Evolutionary conservation across 2,329 filamentous ascomycete species (phyloP), one percentile per base, ranked within the genome.

Genomic region (Aspergillus uvarum): DNA sequence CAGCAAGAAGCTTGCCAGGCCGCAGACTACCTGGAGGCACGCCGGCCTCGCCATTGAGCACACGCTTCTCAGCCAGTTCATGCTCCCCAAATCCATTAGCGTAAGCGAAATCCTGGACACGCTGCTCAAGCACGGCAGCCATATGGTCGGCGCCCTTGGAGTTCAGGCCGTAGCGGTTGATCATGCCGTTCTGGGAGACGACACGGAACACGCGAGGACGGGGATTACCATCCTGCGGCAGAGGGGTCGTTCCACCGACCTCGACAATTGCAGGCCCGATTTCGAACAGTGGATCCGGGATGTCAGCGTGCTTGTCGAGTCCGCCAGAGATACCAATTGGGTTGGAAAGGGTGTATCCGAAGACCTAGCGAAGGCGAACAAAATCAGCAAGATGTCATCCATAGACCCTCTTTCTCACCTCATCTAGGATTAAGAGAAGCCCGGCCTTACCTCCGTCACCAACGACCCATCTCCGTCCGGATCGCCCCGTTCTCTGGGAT

Each of bases 111-210:
- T 87, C 82, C 47, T 91, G 83, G 32, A 97, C 85, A 19, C 95
- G 85, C 69, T 92, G 87, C 56, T 91, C 85, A 66, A 99, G 80
- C 16, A 88, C 84, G 68, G 87, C 86, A 1, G 94, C 93, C 78
- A 98, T 90, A 68, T 89, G 85, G 72, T 96, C 94, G 1, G 93
- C 93, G 21, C 95, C 95, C 61, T 89, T 85, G 12, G 91, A 96
- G 79, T 98, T 98, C 69, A 99, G 86, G 0, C 95, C 95, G 77
- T 97, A 99, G 42, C 95, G 88, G 76, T 99, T 99, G 75, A 99
- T 91, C 74, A 99, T 83, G 16, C 91, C 92, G 66, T 96, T 89
- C 64, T 96, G 86, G 32, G 86, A 88, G 0, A 91, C 89, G 5
- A 98, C 79, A 22, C 95, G 87, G 79, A 96, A 99, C 26, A 97